Evolutionary conservation across 768 basidiomycete species (phyloP), one percentile per base, ranked within the genome.

Genomic region (button mushroom (Agaricus bisporus)): DNA sequence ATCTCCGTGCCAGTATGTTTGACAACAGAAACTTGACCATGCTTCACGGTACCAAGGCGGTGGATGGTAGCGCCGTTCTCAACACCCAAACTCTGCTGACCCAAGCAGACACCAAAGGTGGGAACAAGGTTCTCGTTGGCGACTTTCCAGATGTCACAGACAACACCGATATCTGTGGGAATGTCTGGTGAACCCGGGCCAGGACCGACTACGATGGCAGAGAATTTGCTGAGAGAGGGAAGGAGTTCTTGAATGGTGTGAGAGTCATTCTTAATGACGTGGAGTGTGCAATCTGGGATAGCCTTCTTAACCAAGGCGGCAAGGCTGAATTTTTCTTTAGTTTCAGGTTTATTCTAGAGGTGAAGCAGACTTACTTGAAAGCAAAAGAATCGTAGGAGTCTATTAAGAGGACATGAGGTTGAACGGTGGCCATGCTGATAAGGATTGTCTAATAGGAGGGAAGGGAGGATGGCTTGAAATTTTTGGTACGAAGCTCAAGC

Each of bases 331-430:
- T 26, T 35, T 7, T 32, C 11, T 32, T 32, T 32, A 32, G 32
- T 6, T 32, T 8, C 2, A 4, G 43, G 20, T 48, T 28, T 29
- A 25, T 56, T 35, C 7, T 14, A 49, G 17, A 41, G 3, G 15
- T 5, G 29, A 6, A 32, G 14, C 37, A 9, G 28, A 75, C 86
- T 54, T 53, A 90, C 89, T 91, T 92, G 79, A 80, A 79, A 15
- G 90, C 88, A 67, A 91, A 92, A 1, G 89, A 91, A 66, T 91
- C 89, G 59, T 91, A 91, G 0, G 90, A 91, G 65, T 91, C 90
- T 28, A 92, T 74, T 47, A 92, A 73, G 29, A 92, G 74, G 44
- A 92, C 70, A 51, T 79, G 74, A 45, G 81, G 81, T 14, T 62
- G 61, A 49, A 68, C 67, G 37, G 68, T 57, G 46, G 68, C 64